Conservation (phyloP, 192 early-diverging fungal species). For the Dissophora ornata region DNA sequence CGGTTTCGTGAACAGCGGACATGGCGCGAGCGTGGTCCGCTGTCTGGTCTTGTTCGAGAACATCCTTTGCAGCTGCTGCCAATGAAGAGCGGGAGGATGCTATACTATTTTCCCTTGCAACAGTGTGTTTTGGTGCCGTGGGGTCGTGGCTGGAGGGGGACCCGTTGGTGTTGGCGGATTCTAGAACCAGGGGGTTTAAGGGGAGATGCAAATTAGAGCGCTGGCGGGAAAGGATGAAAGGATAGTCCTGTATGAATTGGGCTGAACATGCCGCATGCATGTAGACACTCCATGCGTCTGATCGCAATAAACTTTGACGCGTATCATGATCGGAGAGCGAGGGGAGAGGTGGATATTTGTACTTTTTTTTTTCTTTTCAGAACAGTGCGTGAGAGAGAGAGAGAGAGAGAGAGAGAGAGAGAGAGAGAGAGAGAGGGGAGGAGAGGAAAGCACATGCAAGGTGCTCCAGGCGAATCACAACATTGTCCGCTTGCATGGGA, state of each 20-base stretch:
- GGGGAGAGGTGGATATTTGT: too few relatives aligned
- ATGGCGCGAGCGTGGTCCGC: neutral
- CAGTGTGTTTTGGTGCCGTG: neutral
- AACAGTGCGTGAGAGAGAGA: neutral
- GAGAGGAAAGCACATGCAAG: neutral
- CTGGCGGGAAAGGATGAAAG: too few relatives aligned
- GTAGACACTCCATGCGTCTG: too few relatives aligned
- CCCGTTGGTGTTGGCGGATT: neutral
- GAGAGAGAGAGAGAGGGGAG: neutral
- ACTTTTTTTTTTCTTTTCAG: too few relatives aligned
- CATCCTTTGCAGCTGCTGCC: neutral
- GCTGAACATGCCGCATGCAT: too few relatives aligned
- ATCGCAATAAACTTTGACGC: slow-evolving; percentile 2
- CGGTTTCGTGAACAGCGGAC: slow-evolving; percentile 10
- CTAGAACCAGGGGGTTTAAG: neutral
- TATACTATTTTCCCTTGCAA: neutral
- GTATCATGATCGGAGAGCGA: neutral
- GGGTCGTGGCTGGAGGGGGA: too few relatives aligned
- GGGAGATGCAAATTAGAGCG: neutral
- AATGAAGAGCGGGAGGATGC: slow-evolving; percentile 4
- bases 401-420: neutral
- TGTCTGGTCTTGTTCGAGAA: neutral
- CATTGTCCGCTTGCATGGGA: neutral
- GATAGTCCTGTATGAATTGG: too few relatives aligned
- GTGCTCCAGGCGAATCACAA: neutral